Evolutionary conservation across 768 basidiomycete species (phyloP), one percentile per base, ranked within the genome.

Genomic region (Termitomyces sp.): DNA sequence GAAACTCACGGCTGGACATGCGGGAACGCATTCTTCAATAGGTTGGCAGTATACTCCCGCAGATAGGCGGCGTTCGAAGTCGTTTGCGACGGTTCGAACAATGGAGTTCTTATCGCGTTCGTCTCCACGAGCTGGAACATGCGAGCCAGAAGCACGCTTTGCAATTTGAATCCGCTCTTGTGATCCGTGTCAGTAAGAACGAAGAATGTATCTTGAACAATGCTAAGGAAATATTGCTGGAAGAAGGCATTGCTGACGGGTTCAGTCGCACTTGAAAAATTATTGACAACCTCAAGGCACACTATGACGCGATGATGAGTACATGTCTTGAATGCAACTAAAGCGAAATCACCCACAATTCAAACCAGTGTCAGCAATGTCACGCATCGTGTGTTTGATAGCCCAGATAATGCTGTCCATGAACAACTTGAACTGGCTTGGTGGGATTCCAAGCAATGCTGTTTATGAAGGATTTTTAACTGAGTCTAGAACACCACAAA

Each of bases 381-480:
- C 96, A 55, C 96, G 85, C 93, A 97, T 94, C 16, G 93, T 98
- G 75, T 99, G 97, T 73, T 99, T 99, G 78, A 98, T 96, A n/a
- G 94, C 96, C 96, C 97, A 99, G 53, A 96, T 88, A 63, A 98
- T 90, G 59, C 93, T 94, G 72, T 98, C 96, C 86, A 97, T 98
- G 72, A 97, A 90, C 58, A 98, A 76, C 75, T 97, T 98, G 82
- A 98, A 98, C 73, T 97, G 92, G 47, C 80, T 73, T 10, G 94
- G 89, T n/a, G 94, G 92, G 59, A 97, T 81, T 26, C 83, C 84
- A 57, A 96, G 81, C 47, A 98, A 75, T 6, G 94, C 94, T 90
- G 61, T 55, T 20, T 3, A 61, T 40, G 30, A 54, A 46, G 57
- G 35, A 57, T 50, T 52, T 58, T 52, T 58, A 53, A 58, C 30